Conservation (phyloP, 805 yeast genomes). For the Starmerella vaccinii region DNA sequence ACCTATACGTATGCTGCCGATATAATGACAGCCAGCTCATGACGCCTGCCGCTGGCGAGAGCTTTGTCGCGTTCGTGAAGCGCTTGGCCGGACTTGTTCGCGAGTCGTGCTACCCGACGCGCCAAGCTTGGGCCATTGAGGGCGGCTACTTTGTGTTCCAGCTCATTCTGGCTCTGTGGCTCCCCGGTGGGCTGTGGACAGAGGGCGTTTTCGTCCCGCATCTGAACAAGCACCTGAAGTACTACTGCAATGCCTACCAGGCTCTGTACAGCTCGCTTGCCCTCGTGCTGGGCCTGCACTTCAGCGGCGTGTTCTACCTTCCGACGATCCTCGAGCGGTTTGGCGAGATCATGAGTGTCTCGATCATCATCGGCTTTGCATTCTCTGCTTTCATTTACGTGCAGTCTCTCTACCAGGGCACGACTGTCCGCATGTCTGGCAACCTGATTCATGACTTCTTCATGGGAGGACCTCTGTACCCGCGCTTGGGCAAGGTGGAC, state of each 20-base stretch:
- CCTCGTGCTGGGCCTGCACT: slow-evolving; percentile 53
- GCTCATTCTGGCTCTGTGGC: slow-evolving; percentile 59
- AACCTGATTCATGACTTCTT: slow-evolving; percentile 81
- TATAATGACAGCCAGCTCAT: slow-evolving; percentile 70
- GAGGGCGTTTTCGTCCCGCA: slow-evolving; percentile 89
- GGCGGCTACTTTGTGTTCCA: slow-evolving; percentile 60
- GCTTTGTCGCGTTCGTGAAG: slow-evolving; percentile 38
- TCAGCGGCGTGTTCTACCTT: slow-evolving; percentile 61
- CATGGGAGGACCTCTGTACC: slow-evolving; percentile 96
- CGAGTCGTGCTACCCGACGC: slow-evolving; percentile 38
- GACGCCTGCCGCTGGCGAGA: slow-evolving; percentile 49
- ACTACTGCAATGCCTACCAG: slow-evolving; percentile 86
- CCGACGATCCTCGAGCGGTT: slow-evolving; percentile 68
- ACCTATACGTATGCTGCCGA: slow-evolving; percentile 86
- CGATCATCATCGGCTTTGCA: slow-evolving; percentile 66
- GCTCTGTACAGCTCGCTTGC: slow-evolving; percentile 62
- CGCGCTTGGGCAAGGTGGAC: slow-evolving; percentile 86
- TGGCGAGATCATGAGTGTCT: slow-evolving; percentile 87
- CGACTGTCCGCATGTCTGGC: slow-evolving; percentile 86
- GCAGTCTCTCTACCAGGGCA: slow-evolving; percentile 55
- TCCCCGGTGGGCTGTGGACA: slow-evolving; percentile 85
- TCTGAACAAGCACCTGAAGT: slow-evolving; percentile 71
- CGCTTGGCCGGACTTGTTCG: slow-evolving; percentile 36
- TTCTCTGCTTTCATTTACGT: slow-evolving; percentile 63
- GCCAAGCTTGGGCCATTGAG: slow-evolving; percentile 59